Base-by-base conservation (phyloP, 148 eudicot species). In the Polygonum maritimum region DNA sequence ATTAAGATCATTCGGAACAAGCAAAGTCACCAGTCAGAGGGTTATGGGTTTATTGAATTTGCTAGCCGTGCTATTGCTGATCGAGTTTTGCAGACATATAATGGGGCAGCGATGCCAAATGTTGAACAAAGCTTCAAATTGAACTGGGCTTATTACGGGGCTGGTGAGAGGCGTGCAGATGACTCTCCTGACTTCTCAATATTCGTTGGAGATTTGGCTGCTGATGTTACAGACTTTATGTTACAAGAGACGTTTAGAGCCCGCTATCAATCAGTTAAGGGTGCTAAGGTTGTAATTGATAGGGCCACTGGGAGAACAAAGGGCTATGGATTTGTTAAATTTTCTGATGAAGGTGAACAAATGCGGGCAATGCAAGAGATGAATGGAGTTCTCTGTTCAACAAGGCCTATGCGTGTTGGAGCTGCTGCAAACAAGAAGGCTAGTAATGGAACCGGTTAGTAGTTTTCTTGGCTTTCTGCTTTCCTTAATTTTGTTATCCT, bases 211-310 rank as follows among this genome's bases (percentile, higher is more conserved):
- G 99, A 95, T 74, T 82, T 95, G 84, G 91, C 99, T 48, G 79
- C 94, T 73, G 98, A 95, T 79, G 98, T 95, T 60, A 87, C 92
- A 71, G 99, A 95, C 84, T 88, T 82, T 72, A 70, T 86, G 81
- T 82, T 95, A 71, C 92, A 88, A 78, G 97, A 95, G 87, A 91
- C 98, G 40, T 95, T 95, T 82, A 84, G 86, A 76, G 82, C 84
- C 38, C 87, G 83, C 47, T 92, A 88, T 81, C 81, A 85, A 41
- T 95, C 99, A 38, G 91, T 91, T 14, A 95, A 88, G 83, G 91
- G 94, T 81, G 97, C 99, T 55, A 95, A 92, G 79, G 96, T 95
- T 81, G 99, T 92, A 44, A 91, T 93, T 51, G 99, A 95, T 85
- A 84, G 84, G 83, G 48, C 78, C 45, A 92, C 94, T 35, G 91